Evolutionary conservation across 495 filamentous ascomycete genomes (phyloP).

Genomic region (Schizothecium vesticola): DNA sequence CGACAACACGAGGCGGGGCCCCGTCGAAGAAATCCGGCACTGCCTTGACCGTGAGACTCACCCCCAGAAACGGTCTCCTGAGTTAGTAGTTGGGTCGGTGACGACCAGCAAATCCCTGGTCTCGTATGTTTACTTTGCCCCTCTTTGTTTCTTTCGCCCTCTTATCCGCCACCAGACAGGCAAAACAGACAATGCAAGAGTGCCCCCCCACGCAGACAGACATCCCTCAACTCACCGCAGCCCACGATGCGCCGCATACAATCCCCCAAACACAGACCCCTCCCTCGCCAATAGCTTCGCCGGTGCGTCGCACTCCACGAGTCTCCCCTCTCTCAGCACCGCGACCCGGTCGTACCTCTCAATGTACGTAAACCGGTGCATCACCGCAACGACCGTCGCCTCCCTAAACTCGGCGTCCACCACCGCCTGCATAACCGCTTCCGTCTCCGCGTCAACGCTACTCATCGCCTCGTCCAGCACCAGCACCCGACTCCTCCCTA

Average conservation of each 20-base stretch:
- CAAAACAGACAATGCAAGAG: no score
- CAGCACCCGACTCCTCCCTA: constrained; percentile 30
- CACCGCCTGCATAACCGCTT: constrained; percentile 36
- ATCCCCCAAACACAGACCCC: background rate
- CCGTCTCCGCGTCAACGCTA: constrained; percentile 39
- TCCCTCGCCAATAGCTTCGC: constrained; percentile 9
- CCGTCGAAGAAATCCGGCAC: constrained; percentile 36
- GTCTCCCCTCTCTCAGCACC: constrained; percentile 30
- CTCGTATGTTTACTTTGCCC: constrained; percentile 34
- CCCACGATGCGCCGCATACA: background rate
- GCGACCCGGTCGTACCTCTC: constrained; percentile 39
- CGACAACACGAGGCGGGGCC: constrained; percentile 16
- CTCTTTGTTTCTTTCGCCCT: background rate
- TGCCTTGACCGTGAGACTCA: constrained; percentile 12
- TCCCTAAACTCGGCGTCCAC: constrained; percentile 34
- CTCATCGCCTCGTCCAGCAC: constrained; percentile 31
- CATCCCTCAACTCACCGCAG: background rate
- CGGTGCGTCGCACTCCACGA: constrained; percentile 37
- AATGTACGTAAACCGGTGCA: constrained; percentile 38
- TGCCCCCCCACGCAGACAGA: no score
- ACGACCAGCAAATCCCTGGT: constrained; percentile 38
- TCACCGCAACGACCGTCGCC: constrained; percentile 40
- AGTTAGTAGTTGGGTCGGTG: constrained; percentile 45
- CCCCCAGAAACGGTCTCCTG: no score
- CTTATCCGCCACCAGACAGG: background rate